phyloP scores from a whole-genome alignment of 129 eudicot species.

The Flaveria ramosissima region DNA sequence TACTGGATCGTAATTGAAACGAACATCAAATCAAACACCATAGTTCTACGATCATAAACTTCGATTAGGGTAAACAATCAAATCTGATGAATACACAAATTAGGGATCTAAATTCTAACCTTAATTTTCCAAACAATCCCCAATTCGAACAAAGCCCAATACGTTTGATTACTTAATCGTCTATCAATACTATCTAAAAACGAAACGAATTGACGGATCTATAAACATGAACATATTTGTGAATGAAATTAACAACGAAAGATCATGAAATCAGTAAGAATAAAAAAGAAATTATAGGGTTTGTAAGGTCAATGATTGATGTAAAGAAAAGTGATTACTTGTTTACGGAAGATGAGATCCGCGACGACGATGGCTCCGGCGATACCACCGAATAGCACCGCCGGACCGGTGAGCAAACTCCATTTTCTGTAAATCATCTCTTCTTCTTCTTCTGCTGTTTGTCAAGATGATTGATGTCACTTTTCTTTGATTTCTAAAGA shows the following conservation, averaged over 20 bases:
- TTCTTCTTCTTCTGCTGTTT: not conserved
- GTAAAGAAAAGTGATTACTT: constrained; percentile 14
- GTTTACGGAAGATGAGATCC: constrained; percentile 28
- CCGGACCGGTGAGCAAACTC: constrained; percentile 34
- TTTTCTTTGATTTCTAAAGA: no score
- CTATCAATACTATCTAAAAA: not conserved
- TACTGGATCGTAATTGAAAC: no score
- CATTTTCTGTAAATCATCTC: constrained; percentile 33
- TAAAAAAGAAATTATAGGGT: not conserved
- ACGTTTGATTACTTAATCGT: constrained; percentile 15
- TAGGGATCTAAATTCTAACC: not conserved
- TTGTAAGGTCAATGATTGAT: not conserved
- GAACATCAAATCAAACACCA: constrained; percentile 2
- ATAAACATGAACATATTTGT: not conserved
- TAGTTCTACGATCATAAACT: not conserved
- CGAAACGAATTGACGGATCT: constrained; percentile 9
- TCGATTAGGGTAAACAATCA: not conserved
- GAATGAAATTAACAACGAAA: not conserved
- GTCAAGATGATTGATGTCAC: no score
- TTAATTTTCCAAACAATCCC: not conserved
- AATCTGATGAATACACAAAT: not conserved
- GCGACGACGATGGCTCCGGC: constrained; percentile 17
- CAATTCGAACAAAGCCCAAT: constrained; percentile 10
- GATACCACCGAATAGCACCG: constrained; percentile 20
- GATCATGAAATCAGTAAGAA: not conserved